A percentile compares a stretch with the other conserved stretches of the same genome.
Evolutionary conservation across 306 rosid genomes (phyloP).

Genomic region (Prunus campanulata): DNA sequence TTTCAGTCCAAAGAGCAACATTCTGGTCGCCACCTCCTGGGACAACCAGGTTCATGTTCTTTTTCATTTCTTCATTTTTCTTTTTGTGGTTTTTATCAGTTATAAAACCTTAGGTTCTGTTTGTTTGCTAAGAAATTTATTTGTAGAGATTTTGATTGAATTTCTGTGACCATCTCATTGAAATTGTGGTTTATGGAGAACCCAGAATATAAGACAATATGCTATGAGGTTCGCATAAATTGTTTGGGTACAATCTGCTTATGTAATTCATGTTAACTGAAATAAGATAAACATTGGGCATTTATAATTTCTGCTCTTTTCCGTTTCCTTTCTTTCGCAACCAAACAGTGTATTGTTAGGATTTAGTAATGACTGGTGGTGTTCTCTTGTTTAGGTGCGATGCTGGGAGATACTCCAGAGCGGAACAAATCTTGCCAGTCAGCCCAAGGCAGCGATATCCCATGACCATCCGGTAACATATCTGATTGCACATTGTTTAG

Average conservation of each 20-base stretch:
- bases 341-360: neutral
- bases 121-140: neutral
- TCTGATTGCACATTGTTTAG: neutral
- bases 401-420: constrained; percentile 79
- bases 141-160: neutral
- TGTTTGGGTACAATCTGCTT: neutral
- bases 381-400: constrained; percentile 44
- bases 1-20: constrained; percentile 77
- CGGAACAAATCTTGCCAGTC: constrained; percentile 47
- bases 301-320: neutral
- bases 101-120: neutral
- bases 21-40: constrained; percentile 80
- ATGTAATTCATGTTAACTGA: neutral
- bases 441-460: constrained; percentile 78
- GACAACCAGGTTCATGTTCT: constrained; percentile 61
- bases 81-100: neutral
- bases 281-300: neutral
- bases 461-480: constrained; percentile 75
- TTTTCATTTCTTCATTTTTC: neutral
- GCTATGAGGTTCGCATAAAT: too few species aligned
- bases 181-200: too few species aligned
- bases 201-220: too few species aligned
- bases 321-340: too few species aligned
- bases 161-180: neutral
- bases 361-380: neutral